Conservation (phyloP, 129 eudicot species). For the Flaveria brownii region DNA sequence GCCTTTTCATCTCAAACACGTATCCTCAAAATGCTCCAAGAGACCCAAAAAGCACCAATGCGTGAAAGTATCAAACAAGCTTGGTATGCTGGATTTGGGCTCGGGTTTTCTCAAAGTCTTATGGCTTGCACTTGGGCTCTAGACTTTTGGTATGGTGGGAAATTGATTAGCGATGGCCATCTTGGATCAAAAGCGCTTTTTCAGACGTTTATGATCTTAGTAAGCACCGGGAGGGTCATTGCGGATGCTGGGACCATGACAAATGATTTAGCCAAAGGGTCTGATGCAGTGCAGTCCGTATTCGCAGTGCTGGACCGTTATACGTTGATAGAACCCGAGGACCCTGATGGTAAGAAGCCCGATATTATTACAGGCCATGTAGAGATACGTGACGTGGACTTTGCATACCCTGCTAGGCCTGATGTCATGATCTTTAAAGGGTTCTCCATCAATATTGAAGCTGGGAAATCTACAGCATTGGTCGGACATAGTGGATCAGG, state of each 20-base stretch:
- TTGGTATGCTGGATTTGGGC: constrained; percentile 87
- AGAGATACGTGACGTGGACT: constrained; percentile 64
- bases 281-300: constrained; percentile 70
- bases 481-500: constrained; percentile 97
- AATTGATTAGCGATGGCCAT: constrained; percentile 55
- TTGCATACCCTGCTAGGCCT: constrained; percentile 83
- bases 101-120: constrained; percentile 74
- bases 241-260: constrained; percentile 97
- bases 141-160: constrained; percentile 93
- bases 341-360: constrained; percentile 60
- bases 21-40: constrained; percentile 67
- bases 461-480: constrained; percentile 84
- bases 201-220: constrained; percentile 77
- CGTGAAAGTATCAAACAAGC: constrained; percentile 78
- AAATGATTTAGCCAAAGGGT: constrained; percentile 82
- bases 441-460: constrained; percentile 65
- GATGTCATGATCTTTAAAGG: constrained; percentile 59
- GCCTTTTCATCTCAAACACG: constrained; percentile 90
- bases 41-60: constrained; percentile 70
- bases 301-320: constrained; percentile 75
- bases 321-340: constrained; percentile 77
- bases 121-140: constrained; percentile 71
- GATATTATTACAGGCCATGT: constrained; percentile 56
- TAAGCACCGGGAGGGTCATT: constrained; percentile 84
- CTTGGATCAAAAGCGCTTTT: constrained; percentile 68